Evolutionary conservation across 148 eudicot species (phyloP).

Genomic region (Simmondsia chinensis): DNA sequence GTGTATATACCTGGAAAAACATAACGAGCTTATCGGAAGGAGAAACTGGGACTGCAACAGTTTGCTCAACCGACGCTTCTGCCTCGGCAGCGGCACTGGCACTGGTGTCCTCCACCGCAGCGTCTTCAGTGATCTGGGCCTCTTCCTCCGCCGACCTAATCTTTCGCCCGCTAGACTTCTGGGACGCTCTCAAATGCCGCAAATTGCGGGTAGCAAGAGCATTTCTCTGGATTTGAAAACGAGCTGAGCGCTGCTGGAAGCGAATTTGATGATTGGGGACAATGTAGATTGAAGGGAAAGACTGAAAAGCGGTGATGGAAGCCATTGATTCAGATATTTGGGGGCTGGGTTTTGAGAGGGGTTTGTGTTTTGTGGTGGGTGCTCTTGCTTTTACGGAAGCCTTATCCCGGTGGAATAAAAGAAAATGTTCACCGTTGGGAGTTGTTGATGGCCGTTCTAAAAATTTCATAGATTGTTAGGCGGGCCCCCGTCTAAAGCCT

Average conservation of each 20-base stretch:
- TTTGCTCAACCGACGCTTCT: conserved; percentile 25
- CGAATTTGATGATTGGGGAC: conserved; percentile 5
- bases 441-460: no score
- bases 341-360: no score
- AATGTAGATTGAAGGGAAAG: conserved; percentile 13
- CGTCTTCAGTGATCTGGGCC: no score
- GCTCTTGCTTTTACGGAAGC: no score
- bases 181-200: conserved; percentile 6
- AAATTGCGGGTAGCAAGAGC: conserved; percentile 5
- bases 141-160: conserved; percentile 36
- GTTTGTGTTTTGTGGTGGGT: no score
- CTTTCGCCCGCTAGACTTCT: conserved; percentile 8
- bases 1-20: conserved; percentile 59
- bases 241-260: conserved; percentile 7
- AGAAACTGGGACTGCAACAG: conserved; percentile 73
- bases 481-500: no score
- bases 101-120: conserved; percentile 11
- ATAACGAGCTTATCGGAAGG: conserved; percentile 79
- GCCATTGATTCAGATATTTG: no score
- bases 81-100: not conserved
- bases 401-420: no score
- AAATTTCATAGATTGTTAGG: no score
- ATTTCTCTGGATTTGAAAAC: conserved; percentile 11
- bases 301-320: no score
- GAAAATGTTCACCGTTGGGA: no score